Percentiles rank a stretch among this genome's conserved stretches.
These are phyloP conservation scores for Penicillium palitans DNA, from an alignment of 2,329 filamentous ascomycete species.

Conservation along the genomic window DNA sequence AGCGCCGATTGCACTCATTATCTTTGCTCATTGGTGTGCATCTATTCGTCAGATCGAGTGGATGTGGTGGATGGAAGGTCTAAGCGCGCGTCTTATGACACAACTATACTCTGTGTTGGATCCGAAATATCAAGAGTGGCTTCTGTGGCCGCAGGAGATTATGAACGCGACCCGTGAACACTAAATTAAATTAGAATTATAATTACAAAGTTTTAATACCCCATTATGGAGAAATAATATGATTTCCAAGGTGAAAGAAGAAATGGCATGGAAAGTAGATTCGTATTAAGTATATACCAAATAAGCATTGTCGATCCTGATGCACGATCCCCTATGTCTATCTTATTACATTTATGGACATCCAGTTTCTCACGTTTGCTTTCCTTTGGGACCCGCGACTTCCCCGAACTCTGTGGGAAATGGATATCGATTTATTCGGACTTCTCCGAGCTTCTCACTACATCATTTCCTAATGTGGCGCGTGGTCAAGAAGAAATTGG, in stretches of 20 bases:
- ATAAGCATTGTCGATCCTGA: no score
- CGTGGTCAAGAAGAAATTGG: no score
- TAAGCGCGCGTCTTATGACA: conserved; percentile 13
- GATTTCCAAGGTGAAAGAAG: background rate
- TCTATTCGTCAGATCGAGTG: conserved; percentile 19
- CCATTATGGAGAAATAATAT: background rate
- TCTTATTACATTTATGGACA: background rate
- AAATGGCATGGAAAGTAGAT: background rate
- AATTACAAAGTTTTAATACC: background rate
- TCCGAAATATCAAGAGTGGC: conserved; percentile 14
- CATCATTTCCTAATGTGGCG: no score
- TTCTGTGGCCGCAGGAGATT: conserved; percentile 18
- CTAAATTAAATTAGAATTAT: no score
- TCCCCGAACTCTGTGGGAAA: no score
- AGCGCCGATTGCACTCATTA: conserved; percentile 14
- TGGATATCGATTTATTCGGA: no score
- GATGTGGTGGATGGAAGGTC: conserved; percentile 24
- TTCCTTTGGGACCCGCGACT: no score
- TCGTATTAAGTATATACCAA: background rate
- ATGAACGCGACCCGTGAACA: background rate
- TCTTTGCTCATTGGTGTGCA: conserved; percentile 20
- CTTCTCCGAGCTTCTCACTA: no score
- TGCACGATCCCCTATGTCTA: background rate
- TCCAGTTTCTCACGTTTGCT: background rate
- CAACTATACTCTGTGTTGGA: conserved; percentile 13